Conservation (phyloP, 2,329 filamentous ascomycete species). For the Sarocladium strictum region DNA sequence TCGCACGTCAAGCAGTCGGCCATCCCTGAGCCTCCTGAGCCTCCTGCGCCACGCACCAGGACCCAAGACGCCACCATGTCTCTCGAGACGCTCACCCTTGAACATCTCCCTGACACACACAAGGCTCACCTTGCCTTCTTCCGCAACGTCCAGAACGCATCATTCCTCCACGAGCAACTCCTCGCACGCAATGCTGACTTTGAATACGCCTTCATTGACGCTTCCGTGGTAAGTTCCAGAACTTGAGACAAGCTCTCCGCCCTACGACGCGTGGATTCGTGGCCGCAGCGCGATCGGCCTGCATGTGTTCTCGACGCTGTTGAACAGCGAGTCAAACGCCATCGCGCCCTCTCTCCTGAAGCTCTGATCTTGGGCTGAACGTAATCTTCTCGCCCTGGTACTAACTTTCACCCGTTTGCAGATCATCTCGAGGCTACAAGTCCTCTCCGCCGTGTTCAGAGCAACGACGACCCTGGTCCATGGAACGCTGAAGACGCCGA, state of each 20-base stretch:
- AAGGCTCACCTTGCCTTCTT: constrained; percentile 72
- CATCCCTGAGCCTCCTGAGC: not conserved
- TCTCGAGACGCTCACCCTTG: constrained; percentile 63
- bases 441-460: constrained; percentile 70
- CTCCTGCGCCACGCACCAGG: too few relatives aligned
- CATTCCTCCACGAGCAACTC: constrained; percentile 75
- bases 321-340: too few relatives aligned
- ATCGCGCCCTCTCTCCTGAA: too few relatives aligned
- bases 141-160: constrained; percentile 67
- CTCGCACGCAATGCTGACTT: constrained; percentile 78
- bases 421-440: constrained; percentile 67
- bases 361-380: too few relatives aligned
- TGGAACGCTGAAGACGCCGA: constrained; percentile 65
- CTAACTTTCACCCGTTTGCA: too few relatives aligned
- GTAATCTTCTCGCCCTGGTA: too few relatives aligned
- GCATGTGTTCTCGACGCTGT: too few relatives aligned
- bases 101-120: constrained; percentile 66
- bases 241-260: not conserved
- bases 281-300: too few relatives aligned
- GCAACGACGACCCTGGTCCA: constrained; percentile 63
- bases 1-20: too few relatives aligned
- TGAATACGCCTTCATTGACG: constrained; percentile 92
- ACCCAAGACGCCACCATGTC: constrained; percentile 31
- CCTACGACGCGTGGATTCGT: not conserved
- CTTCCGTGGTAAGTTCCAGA: constrained; percentile 53